These are phyloP conservation scores for Cladosporium austrohemisphaericum DNA, from an alignment of 2,329 filamentous ascomycete genomes.

Conservation along the genomic window DNA sequence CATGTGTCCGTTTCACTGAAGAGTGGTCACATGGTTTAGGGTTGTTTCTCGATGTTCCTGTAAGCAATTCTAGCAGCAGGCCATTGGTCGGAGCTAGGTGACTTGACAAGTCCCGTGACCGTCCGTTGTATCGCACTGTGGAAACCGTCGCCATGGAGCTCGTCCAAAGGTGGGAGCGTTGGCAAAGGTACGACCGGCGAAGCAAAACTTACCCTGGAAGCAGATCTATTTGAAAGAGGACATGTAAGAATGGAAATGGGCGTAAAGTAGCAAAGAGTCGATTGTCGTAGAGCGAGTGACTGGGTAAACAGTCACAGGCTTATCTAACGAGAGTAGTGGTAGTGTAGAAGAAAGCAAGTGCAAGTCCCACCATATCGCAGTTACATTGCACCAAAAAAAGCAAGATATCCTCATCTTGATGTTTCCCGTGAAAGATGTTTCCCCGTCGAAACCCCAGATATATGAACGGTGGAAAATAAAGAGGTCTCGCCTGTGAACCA, in stretches of 20 bases:
- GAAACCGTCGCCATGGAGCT: too few relatives aligned
- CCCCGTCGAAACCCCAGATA: conserved; percentile 8
- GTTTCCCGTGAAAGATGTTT: conserved; percentile 1
- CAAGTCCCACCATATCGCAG: conserved; percentile 3
- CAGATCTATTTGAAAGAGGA: too few relatives aligned
- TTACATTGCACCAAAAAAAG: conserved; percentile 5
- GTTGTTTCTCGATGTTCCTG: background rate
- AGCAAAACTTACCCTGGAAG: too few relatives aligned
- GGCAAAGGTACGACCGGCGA: too few relatives aligned
- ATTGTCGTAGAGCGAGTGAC: background rate
- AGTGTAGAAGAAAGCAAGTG: background rate
- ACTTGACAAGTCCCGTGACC: background rate
- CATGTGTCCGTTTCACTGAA: too few relatives aligned
- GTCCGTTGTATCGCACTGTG: background rate
- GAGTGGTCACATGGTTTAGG: background rate
- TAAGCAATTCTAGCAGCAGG: background rate
- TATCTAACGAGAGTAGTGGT: conserved; percentile 7
- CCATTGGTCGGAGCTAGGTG: background rate
- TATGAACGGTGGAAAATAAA: conserved; percentile 1
- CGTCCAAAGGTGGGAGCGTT: too few relatives aligned
- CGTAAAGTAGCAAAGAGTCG: conserved; percentile 2
- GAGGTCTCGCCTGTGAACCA: conserved; percentile 16
- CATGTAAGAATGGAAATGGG: background rate
- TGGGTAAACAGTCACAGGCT: background rate
- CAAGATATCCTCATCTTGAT: conserved; percentile 12